phyloP scores from a whole-genome alignment of 768 basidiomycete species.

The Daedaleopsis sinensis region DNA sequence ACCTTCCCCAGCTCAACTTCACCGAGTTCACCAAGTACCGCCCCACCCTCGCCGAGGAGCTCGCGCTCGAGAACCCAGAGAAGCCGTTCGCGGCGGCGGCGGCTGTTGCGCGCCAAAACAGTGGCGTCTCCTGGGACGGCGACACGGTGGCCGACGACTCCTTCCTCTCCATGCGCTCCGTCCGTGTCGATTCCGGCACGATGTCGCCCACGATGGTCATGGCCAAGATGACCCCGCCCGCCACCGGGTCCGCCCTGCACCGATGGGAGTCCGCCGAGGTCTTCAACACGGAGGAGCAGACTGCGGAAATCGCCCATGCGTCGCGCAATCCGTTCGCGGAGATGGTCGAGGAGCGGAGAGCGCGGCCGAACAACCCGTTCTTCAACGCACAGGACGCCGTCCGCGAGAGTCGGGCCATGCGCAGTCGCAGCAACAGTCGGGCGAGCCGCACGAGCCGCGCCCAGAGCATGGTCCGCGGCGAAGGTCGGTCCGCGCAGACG shows the following conservation, averaged over 20 bases:
- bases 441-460: slow-evolving; percentile 21
- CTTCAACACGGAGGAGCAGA: slow-evolving; percentile 42
- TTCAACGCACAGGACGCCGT: slow-evolving; percentile 41
- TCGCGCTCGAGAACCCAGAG: slow-evolving; percentile 46
- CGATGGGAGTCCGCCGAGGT: slow-evolving; percentile 75
- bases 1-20: slow-evolving; percentile 44
- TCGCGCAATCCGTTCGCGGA: slow-evolving; percentile 38
- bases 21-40: slow-evolving; percentile 65
- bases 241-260: slow-evolving; percentile 52
- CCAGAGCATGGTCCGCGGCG: slow-evolving; percentile 16
- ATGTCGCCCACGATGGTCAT: slow-evolving; percentile 53
- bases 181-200: slow-evolving; percentile 41
- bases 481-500: slow-evolving; percentile 7
- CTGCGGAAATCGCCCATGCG: slow-evolving; percentile 27
- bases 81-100: slow-evolving; percentile 43
- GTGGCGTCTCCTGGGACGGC: slow-evolving; percentile 53
- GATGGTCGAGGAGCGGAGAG: slow-evolving; percentile 29
- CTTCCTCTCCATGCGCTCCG: slow-evolving; percentile 51
- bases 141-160: slow-evolving; percentile 49
- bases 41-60: slow-evolving; percentile 50
- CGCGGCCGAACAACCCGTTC: slow-evolving; percentile 50
- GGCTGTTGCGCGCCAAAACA: slow-evolving; percentile 42
- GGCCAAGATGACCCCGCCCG: slow-evolving; percentile 65
- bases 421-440: slow-evolving; percentile 33
- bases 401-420: slow-evolving; percentile 18